A percentile compares a stretch with the other conserved stretches of the same genome.
phyloP scores from a whole-genome alignment of 495 filamentous ascomycete genomes.

The Aspergillus asperescens region DNA sequence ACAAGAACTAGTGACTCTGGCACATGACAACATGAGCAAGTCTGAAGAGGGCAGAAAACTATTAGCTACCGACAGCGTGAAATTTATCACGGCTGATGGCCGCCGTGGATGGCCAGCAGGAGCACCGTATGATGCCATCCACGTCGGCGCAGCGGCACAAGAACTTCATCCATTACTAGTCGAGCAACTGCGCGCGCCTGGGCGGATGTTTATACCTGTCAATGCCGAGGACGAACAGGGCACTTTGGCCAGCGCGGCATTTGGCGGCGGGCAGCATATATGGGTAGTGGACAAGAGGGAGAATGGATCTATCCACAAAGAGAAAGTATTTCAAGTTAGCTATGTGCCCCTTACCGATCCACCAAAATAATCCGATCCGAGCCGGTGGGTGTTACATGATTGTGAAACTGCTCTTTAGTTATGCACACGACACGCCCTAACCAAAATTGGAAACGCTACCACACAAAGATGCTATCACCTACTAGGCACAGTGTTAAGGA shows the following conservation, averaged over 20 bases:
- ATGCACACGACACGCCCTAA: neutral
- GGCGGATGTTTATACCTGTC: slow-evolving; percentile 84
- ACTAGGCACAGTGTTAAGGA: no score
- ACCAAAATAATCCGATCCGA: slow-evolving; percentile 22
- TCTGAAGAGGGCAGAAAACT: slow-evolving; percentile 57
- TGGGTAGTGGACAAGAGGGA: slow-evolving; percentile 86
- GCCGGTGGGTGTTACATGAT: neutral
- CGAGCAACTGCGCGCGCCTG: slow-evolving; percentile 73
- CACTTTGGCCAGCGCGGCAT: slow-evolving; percentile 11
- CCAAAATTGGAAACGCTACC: no score
- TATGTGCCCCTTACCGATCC: slow-evolving; percentile 96
- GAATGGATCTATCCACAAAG: slow-evolving; percentile 66
- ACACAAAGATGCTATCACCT: no score
- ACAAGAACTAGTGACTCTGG: slow-evolving; percentile 64
- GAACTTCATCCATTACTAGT: slow-evolving; percentile 67
- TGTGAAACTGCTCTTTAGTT: neutral
- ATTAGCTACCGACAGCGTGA: slow-evolving; percentile 55
- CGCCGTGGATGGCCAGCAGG: slow-evolving; percentile 62
- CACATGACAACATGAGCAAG: slow-evolving; percentile 68
- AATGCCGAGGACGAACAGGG: slow-evolving; percentile 43
- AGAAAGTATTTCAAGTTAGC: slow-evolving; percentile 74
- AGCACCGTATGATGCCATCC: slow-evolving; percentile 81
- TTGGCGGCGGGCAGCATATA: slow-evolving; percentile 61
- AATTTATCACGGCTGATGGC: slow-evolving; percentile 79
- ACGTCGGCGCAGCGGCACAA: slow-evolving; percentile 85